Base-by-base conservation (phyloP, 1,139 yeast species). In the Candida sp. region DNA sequence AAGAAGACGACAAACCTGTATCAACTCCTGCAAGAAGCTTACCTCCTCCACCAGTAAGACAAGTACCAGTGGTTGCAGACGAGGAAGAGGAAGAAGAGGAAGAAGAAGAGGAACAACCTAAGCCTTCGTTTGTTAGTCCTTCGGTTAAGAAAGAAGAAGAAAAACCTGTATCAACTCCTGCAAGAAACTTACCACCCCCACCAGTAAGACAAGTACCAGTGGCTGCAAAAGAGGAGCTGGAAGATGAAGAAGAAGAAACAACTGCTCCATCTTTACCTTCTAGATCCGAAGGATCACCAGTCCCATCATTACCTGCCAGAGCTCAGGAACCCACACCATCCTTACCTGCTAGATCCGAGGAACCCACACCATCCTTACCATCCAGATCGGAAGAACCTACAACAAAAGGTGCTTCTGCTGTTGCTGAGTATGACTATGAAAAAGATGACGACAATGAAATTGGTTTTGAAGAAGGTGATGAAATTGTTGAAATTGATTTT, bases 381-480 rank as follows among this genome's bases (percentile, higher is more conserved):
- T 40, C 49, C 33, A 36, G 53, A 46, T 39, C 47, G 41, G 36
- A 51, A 35, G 50, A 42, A 39, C 58, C 57, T 35, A 55, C 54
- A 45, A 56, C 61, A 29, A 55, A 55, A 36, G 55, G 65, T 8
- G 53, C 49, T 11, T 47, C 70, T 27, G 95, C 93, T 2, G 54
- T 76, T 42, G 93, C 86, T 4, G 80, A 80, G 50, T 83, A 81
- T 56, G 84, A 81, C 43, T 84, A 84, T 53, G 85, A 75, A 51
- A 81, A 82, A 56, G 89, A 82, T 49, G 95, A 85, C 57, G 91
- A 84, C 46, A 84, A 86, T 55, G 95, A 86, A 60, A 76, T 86
- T 45, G 75, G 74, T 1, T 78, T 86, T 43, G 70, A 51, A 15
- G 91, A 83, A 56, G 89, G 87, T 43, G 93, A 86, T 50, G 56